These are phyloP conservation scores for Euphorbia celastroides DNA, from an alignment of 441 rosid genomes.

Conservation along the genomic window DNA sequence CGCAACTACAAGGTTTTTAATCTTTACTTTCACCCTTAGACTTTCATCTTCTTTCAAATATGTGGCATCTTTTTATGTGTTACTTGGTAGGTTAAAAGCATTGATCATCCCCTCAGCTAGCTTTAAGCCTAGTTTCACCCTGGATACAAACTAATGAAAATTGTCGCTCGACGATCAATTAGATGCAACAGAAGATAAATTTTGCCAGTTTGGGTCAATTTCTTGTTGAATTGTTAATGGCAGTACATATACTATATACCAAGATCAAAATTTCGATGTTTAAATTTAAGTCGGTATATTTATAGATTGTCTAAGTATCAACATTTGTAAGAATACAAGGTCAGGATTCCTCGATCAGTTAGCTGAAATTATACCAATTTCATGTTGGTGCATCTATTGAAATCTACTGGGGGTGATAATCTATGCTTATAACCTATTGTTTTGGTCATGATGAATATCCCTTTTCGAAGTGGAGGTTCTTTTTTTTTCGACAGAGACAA, in stretches of 20 bases:
- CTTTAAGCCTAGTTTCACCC: too few relatives aligned
- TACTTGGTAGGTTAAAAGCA: not conserved
- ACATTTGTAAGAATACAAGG: not conserved
- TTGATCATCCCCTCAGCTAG: not conserved
- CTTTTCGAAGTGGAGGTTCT: not conserved
- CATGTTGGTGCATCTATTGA: not conserved
- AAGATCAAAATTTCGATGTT: not conserved
- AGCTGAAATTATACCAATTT: not conserved
- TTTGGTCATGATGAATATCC: not conserved
- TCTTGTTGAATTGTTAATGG: not conserved
- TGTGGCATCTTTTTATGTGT: not conserved
- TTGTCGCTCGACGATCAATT: too few relatives aligned
- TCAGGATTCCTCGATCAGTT: not conserved
- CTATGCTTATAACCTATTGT: not conserved
- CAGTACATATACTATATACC: not conserved
- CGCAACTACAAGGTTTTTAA: conserved; percentile 61
- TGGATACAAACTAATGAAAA: too few relatives aligned
- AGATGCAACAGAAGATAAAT: not conserved
- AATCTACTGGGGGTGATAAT: not conserved
- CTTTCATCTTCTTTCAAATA: not conserved
- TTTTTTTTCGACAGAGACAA: not conserved
- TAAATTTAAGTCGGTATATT: not conserved
- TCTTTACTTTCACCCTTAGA: not conserved
- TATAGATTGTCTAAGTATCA: not conserved
- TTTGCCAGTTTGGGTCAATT: not conserved